These are phyloP conservation scores for Basipetospora sp. DNA, from an alignment of 2,329 filamentous ascomycete species.

Conservation along the genomic window DNA sequence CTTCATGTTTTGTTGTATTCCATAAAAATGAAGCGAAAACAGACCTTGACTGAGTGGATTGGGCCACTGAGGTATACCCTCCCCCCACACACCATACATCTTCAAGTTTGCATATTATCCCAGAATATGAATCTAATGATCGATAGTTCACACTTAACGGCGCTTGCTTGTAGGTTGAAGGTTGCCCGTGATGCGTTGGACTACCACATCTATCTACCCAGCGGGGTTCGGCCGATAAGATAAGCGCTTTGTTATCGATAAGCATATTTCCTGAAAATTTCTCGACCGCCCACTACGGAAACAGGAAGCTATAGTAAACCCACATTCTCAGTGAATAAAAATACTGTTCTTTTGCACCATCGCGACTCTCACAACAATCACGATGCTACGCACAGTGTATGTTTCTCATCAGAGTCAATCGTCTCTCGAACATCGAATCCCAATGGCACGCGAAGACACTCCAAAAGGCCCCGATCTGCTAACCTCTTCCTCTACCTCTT, in stretches of 20 bases:
- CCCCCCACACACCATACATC: too few relatives aligned
- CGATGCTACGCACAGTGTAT: conserved; percentile 6
- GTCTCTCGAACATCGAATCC: not conserved
- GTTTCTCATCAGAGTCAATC: too few relatives aligned
- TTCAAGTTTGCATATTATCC: too few relatives aligned
- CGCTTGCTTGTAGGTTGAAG: too few relatives aligned
- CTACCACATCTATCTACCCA: too few relatives aligned
- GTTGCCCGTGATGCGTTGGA: too few relatives aligned
- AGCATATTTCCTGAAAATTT: not conserved
- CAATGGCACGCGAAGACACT: not conserved
- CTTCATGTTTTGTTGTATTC: too few relatives aligned
- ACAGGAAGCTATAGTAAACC: not conserved
- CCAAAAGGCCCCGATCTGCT: conserved; percentile 8
- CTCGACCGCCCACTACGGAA: not conserved
- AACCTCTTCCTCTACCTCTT: not conserved
- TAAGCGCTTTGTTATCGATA: conserved; percentile 4
- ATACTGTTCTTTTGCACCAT: not conserved
- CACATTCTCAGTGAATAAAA: not conserved
- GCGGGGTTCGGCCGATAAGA: conserved; percentile 2
- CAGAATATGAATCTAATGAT: too few relatives aligned
- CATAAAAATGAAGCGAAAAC: too few relatives aligned
- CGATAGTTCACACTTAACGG: too few relatives aligned
- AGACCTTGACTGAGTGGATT: too few relatives aligned
- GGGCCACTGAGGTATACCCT: too few relatives aligned
- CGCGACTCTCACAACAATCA: not conserved